A percentile compares a stretch with the other conserved stretches of the same genome.
Evolutionary conservation across 768 basidiomycete genomes (phyloP).

Genomic region (Phylloporus sp.): DNA sequence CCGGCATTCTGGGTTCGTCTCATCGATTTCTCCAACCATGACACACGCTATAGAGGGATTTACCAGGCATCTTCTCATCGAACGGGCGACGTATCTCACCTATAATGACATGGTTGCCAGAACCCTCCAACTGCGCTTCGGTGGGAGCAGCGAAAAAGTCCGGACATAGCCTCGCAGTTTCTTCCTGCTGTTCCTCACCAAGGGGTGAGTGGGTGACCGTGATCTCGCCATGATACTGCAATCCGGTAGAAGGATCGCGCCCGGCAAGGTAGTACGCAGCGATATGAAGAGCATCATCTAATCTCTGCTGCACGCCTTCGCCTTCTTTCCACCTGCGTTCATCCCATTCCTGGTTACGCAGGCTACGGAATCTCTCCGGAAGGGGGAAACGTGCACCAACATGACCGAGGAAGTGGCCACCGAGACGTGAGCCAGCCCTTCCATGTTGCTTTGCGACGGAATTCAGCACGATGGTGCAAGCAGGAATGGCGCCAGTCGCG

Average conservation of each 20-base stretch:
- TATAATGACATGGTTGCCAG: conserved; percentile 2
- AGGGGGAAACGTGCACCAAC: conserved; percentile 9
- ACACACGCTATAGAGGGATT: neutral
- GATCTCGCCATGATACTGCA: conserved; percentile 13
- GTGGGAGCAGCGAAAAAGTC: conserved; percentile 15
- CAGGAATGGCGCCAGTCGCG: conserved; percentile 18
- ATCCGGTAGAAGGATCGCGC: neutral
- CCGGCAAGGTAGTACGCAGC: conserved; percentile 10
- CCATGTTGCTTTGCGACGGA: conserved; percentile 8
- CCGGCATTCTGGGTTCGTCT: neutral
- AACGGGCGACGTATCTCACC: neutral
- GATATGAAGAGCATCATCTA: neutral
- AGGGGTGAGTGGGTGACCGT: conserved; percentile 9
- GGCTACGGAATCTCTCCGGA: neutral
- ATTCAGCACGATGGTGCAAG: conserved; percentile 17
- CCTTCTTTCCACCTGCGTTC: neutral
- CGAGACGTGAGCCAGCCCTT: conserved; percentile 14
- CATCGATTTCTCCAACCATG: conserved; percentile 6
- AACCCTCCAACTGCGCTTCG: conserved; percentile 8
- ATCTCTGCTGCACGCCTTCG: neutral
- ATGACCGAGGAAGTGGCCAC: conserved; percentile 14
- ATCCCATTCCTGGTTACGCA: neutral
- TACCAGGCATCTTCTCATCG: neutral
- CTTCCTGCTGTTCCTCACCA: conserved; percentile 6
- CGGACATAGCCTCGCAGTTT: conserved; percentile 14